phyloP scores from a whole-genome alignment of 441 rosid species.

The Mallotus japonicus region DNA sequence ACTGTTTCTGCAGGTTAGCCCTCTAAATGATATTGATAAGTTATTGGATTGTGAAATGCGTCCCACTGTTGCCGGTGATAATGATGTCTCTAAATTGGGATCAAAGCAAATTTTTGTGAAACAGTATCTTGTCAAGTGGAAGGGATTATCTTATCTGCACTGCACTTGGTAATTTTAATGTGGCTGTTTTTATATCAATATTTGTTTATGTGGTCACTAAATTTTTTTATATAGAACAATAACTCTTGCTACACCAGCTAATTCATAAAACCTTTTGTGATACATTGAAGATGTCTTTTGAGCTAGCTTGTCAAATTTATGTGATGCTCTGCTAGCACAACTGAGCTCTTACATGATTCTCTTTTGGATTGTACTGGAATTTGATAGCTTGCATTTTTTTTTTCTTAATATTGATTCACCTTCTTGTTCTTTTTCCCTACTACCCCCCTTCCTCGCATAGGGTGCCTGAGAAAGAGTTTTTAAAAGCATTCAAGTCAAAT shows the following conservation, averaged over 20 bases:
- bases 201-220: background rate
- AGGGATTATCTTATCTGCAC: constrained; percentile 94
- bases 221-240: constrained; percentile 4
- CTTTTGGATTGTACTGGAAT: constrained; percentile 10
- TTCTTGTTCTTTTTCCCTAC: background rate
- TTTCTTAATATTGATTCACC: constrained; percentile 21
- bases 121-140: constrained; percentile 99
- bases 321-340: constrained; percentile 3
- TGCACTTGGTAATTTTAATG: constrained; percentile 70
- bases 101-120: constrained; percentile 81
- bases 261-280: background rate
- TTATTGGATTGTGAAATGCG: constrained; percentile 93
- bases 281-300: constrained; percentile 9
- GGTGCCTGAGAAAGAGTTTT: constrained; percentile 95
- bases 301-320: background rate
- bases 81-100: constrained; percentile 61
- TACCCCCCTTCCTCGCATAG: constrained; percentile 24
- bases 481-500: constrained; percentile 87
- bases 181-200: constrained; percentile 3
- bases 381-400: background rate
- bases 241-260: background rate
- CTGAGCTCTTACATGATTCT: background rate
- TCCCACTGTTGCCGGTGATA: constrained; percentile 74
- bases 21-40: constrained; percentile 90
- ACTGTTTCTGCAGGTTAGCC: constrained; percentile 74